These are phyloP conservation scores for Anisodus acutangulus DNA, from an alignment of 257 asterid species.

Conservation along the genomic window DNA sequence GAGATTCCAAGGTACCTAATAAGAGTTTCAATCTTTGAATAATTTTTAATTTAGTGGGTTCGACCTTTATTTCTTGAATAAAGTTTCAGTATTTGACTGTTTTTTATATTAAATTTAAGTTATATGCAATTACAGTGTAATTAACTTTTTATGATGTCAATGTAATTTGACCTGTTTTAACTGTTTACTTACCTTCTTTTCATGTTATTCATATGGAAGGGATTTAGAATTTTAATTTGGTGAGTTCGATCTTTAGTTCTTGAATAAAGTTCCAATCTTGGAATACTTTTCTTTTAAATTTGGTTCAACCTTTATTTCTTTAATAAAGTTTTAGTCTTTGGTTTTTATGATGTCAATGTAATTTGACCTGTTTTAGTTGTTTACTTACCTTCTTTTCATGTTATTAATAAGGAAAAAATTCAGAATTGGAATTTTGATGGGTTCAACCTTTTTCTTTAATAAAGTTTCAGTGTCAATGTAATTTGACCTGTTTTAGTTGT, in stretches of 20 bases:
- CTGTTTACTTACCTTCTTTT: neutral
- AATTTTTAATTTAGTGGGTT: no score
- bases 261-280: neutral
- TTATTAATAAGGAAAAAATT: neutral
- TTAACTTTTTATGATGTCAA: neutral
- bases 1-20: conserved; percentile 61
- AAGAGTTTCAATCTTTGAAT: no score
- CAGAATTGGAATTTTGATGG: no score
- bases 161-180: neutral
- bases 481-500: neutral
- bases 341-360: neutral
- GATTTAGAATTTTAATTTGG: neutral
- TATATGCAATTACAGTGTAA: no score
- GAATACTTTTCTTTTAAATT: no score
- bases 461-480: neutral
- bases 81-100: no score
- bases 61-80: no score
- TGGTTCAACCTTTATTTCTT: no score
- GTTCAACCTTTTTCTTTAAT: no score
- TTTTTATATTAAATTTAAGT: no score
- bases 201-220: neutral
- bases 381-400: neutral
- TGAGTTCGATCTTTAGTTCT: neutral
- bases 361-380: neutral
- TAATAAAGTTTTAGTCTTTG: no score